Evolutionary conservation across 257 asterid genomes (phyloP).

Genomic region (Handroanthus guayacan): DNA sequence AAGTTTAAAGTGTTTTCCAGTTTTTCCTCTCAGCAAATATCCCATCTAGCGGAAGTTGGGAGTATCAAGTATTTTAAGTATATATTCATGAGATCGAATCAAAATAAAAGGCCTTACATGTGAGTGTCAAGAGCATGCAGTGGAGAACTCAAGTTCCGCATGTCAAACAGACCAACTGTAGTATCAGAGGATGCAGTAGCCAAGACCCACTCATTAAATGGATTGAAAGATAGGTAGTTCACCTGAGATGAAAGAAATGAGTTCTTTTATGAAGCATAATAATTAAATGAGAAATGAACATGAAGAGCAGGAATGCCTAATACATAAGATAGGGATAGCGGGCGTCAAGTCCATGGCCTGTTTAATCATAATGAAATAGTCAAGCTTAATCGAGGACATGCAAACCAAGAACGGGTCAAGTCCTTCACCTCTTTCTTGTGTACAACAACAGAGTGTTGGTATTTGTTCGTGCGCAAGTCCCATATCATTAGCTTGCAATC

Average conservation of each 20-base stretch:
- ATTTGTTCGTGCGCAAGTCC: slow-evolving; percentile 88
- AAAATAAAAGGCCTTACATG: slow-evolving; percentile 58
- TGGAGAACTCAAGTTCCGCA: slow-evolving; percentile 83
- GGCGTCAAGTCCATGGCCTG: background rate
- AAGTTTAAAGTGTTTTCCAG: background rate
- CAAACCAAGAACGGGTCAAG: background rate
- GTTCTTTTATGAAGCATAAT: slow-evolving; percentile 14
- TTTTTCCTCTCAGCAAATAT: background rate
- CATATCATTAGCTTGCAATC: slow-evolving; percentile 88
- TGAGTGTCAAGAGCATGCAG: slow-evolving; percentile 81
- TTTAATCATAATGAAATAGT: background rate
- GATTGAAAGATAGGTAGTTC: slow-evolving; percentile 89
- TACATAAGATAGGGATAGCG: background rate
- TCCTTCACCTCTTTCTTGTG: slow-evolving; percentile 83
- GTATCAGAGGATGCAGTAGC: slow-evolving; percentile 98
- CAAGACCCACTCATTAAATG: slow-evolving; percentile 84
- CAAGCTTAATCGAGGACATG: background rate
- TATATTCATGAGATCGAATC: background rate
- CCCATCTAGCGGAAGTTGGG: background rate
- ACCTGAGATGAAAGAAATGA: slow-evolving; percentile 60
- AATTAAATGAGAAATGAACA: slow-evolving; percentile 9
- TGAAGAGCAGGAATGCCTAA: slow-evolving; percentile 24
- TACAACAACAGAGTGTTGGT: slow-evolving; percentile 67
- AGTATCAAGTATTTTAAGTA: background rate
- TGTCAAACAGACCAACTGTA: slow-evolving; percentile 88